phyloP scores from a whole-genome alignment of 495 filamentous ascomycete genomes.

The Tuber indicum region DNA sequence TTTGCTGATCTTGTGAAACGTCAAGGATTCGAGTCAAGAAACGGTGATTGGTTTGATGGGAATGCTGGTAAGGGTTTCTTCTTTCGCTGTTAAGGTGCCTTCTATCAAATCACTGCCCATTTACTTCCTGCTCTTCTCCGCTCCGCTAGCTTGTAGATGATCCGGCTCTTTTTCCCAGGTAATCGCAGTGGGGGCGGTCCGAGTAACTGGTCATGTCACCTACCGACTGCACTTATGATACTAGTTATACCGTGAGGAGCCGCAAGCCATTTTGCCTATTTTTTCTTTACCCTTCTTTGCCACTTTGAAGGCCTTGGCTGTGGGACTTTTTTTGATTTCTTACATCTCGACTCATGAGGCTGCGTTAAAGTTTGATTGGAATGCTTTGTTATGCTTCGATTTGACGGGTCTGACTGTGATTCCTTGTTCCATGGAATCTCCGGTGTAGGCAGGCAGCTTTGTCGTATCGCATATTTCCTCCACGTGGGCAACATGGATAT shows the following conservation, averaged over 20 bases:
- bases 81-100: slow-evolving; percentile 13
- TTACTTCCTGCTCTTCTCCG: not conserved
- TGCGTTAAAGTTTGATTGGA: not conserved
- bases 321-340: not conserved
- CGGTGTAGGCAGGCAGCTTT: slow-evolving; percentile 60
- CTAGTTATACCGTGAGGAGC: not conserved
- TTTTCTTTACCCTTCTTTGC: not conserved
- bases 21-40: slow-evolving; percentile 88
- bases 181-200: not conserved
- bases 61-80: slow-evolving; percentile 61
- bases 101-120: not conserved
- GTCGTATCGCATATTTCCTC: slow-evolving; percentile 70
- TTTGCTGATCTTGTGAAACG: slow-evolving; percentile 45
- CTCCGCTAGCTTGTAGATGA: not conserved
- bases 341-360: not conserved
- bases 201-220: slow-evolving; percentile 3
- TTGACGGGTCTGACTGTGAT: not conserved
- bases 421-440: slow-evolving; percentile 4
- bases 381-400: slow-evolving; percentile 4
- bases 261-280: slow-evolving; percentile 4
- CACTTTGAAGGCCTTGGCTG: not conserved
- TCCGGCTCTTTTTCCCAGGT: not conserved
- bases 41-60: slow-evolving; percentile 86
- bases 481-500: slow-evolving; percentile 65
- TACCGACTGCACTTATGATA: not conserved